phyloP scores from a whole-genome alignment of 805 yeast species.

The Candida orba region DNA sequence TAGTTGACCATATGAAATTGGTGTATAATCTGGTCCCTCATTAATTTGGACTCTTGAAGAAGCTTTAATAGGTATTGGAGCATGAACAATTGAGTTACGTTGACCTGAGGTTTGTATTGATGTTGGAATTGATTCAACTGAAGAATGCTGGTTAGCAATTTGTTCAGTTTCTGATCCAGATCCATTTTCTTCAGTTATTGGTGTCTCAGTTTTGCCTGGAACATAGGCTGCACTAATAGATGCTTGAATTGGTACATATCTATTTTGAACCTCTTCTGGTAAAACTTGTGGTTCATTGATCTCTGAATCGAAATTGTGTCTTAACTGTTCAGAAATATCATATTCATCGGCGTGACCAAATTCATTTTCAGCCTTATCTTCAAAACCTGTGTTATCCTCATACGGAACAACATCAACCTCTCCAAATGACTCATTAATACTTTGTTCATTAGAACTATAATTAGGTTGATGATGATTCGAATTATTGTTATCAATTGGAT shows the following conservation, averaged over 20 bases:
- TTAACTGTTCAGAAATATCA: constrained; percentile 9
- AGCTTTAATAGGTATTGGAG: background rate
- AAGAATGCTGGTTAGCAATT: background rate
- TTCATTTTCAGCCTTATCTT: background rate
- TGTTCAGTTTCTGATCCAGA: background rate
- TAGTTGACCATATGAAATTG: too few species aligned
- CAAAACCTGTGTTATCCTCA: background rate
- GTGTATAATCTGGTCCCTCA: too few species aligned
- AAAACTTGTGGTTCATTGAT: background rate
- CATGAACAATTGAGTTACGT: background rate
- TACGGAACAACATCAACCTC: constrained; percentile 1
- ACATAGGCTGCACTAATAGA: background rate
- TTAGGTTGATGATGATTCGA: too few species aligned
- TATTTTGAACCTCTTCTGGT: background rate
- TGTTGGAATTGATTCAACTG: background rate
- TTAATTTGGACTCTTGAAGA: too few species aligned
- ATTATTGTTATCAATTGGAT: too few species aligned
- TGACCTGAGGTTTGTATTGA: background rate
- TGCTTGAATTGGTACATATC: background rate
- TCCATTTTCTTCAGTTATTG: background rate
- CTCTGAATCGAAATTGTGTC: background rate
- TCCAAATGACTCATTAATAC: constrained; percentile 12
- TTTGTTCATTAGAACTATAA: background rate
- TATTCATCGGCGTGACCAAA: constrained; percentile 6
- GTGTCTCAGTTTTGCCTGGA: background rate